Conservation (phyloP, 176 grass and related monocot genomes). For the Ampelocalamus luodianensis region DNA sequence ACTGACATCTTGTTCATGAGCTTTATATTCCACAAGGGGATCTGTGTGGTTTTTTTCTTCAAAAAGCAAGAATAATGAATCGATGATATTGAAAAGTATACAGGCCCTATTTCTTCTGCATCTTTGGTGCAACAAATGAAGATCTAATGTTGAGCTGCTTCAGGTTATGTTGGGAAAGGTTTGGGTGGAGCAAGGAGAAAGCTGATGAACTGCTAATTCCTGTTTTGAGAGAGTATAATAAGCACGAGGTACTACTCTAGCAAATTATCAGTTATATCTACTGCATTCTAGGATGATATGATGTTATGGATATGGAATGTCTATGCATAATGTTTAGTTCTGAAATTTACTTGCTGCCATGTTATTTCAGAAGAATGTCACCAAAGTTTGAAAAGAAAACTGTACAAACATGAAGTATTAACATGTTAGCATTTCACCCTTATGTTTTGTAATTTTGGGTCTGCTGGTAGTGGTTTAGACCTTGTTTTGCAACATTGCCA, state of each 20-base stretch:
- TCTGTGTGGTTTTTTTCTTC: neutral
- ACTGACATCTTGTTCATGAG: neutral
- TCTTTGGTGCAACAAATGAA: constrained; percentile 23
- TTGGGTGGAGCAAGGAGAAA: constrained; percentile 95
- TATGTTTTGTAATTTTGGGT: constrained; percentile 12
- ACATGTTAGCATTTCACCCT: neutral
- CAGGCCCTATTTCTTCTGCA: constrained; percentile 10
- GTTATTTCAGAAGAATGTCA: neutral
- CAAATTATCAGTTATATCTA: constrained; percentile 32
- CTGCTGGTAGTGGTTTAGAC: neutral
- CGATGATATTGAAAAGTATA: neutral
- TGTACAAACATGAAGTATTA: neutral
- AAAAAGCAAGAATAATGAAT: neutral
- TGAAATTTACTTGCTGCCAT: neutral
- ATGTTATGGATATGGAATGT: constrained; percentile 15
- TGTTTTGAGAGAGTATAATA: constrained; percentile 93
- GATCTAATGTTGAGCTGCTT: constrained; percentile 28
- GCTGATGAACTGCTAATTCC: constrained; percentile 90
- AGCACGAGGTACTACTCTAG: constrained; percentile 67
- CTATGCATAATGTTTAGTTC: constrained; percentile 33
- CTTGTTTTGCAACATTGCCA: constrained; percentile 9
- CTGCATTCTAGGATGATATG: constrained; percentile 30
- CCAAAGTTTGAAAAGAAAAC: neutral
- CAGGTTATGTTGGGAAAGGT: constrained; percentile 95
- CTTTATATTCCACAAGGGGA: constrained; percentile 5